A percentile compares a stretch with the other conserved stretches of the same genome.
Conservation (phyloP, 2,329 filamentous ascomycete species). For the Orbilia ellipsospora region DNA sequence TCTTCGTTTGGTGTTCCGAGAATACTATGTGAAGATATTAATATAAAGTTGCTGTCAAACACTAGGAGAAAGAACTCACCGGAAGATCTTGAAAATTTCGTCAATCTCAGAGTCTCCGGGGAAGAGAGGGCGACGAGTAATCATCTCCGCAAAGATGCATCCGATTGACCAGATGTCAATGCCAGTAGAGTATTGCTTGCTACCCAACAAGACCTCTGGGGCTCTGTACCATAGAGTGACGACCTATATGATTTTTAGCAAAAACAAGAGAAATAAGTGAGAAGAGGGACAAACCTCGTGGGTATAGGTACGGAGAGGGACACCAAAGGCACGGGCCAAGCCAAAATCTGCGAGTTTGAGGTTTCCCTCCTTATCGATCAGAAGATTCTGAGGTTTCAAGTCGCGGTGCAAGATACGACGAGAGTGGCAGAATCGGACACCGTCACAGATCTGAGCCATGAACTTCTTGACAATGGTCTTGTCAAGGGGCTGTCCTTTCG, state of each 20-base stretch:
- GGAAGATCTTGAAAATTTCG: conserved; percentile 95
- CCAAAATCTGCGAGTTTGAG: conserved; percentile 92
- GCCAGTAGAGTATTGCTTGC: conserved; percentile 90
- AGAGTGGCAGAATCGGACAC: conserved; percentile 87
- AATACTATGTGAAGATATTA: conserved; percentile 65
- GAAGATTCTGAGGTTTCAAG: conserved; percentile 88
- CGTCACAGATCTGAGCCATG: conserved; percentile 86
- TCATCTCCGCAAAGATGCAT: conserved; percentile 97
- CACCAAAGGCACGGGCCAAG: conserved; percentile 87
- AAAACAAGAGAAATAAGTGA: neutral
- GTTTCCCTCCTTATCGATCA: conserved; percentile 87
- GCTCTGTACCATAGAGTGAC: conserved; percentile 94
- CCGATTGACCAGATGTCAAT: conserved; percentile 97
- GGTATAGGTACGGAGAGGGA: conserved; percentile 89
- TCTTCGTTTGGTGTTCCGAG: conserved; percentile 85
- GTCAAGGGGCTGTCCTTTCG: conserved; percentile 81
- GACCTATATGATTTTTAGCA: conserved; percentile 64
- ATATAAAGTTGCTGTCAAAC: conserved; percentile 56
- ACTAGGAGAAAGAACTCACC: conserved; percentile 66
- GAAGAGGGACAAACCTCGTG: conserved; percentile 73
- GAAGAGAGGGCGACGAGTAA: conserved; percentile 90
- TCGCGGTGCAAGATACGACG: conserved; percentile 89
- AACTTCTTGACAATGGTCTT: conserved; percentile 90
- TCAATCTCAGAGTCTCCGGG: conserved; percentile 93
- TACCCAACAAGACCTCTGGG: conserved; percentile 88